phyloP scores from a whole-genome alignment of 1,284 basidiomycete genomes.

The Ganoderma multipileum region DNA sequence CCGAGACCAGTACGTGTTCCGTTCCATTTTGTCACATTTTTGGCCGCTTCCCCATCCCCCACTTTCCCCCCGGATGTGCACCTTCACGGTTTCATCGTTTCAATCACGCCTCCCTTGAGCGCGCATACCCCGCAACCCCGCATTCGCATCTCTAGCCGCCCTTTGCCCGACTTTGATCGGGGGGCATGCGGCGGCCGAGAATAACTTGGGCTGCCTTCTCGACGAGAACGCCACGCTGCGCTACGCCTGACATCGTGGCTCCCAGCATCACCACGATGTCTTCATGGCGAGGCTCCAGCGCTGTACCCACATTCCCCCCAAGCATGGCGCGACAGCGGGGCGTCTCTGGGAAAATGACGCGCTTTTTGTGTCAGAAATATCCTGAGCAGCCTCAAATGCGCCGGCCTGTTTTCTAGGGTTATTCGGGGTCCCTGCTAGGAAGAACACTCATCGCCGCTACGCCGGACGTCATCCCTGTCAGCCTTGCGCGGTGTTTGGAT shows the following conservation, averaged over 20 bases:
- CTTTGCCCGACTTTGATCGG: not conserved
- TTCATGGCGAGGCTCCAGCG: not conserved
- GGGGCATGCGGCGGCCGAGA: not conserved
- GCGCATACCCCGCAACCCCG: not conserved
- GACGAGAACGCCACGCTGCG: not conserved
- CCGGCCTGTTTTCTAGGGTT: not conserved
- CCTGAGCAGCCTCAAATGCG: not conserved
- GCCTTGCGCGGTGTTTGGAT: not conserved
- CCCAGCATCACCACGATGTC: not conserved
- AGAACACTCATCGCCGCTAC: not conserved
- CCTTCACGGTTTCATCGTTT: not conserved
- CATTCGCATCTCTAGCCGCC: not conserved
- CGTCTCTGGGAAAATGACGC: not conserved
- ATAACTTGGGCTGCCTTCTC: not conserved
- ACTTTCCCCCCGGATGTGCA: not conserved
- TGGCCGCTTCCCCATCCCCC: not conserved
- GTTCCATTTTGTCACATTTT: not conserved
- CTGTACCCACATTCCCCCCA: not conserved
- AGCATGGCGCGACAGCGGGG: not conserved
- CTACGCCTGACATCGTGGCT: not conserved
- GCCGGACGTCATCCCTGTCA: not conserved
- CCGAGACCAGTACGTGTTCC: conserved; percentile 22
- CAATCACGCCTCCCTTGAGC: not conserved
- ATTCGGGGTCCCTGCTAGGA: not conserved
- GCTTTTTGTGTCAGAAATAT: not conserved